A percentile compares a stretch with the other conserved stretches of the same genome.
These are phyloP conservation scores for Leptographium wingfieldii DNA, from an alignment of 2,329 filamentous ascomycete genomes.

Conservation along the genomic window DNA sequence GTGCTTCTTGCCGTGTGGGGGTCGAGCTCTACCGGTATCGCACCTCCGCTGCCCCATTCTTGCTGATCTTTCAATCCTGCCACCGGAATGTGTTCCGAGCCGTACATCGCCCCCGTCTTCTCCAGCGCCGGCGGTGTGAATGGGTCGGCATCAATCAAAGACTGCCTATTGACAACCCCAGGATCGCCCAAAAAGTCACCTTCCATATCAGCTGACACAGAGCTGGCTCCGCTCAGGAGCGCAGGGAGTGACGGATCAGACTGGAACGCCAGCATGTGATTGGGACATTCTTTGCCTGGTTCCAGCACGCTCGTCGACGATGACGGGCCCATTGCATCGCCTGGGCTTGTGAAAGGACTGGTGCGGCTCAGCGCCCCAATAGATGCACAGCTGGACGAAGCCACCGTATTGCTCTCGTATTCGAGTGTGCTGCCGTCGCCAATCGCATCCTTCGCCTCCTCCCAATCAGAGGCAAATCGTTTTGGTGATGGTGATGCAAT, in stretches of 20 bases:
- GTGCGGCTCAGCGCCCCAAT: constrained; percentile 30
- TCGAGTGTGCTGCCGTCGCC: not conserved
- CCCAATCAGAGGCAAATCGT: not conserved
- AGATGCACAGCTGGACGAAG: constrained; percentile 41
- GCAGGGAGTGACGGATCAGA: constrained; percentile 53
- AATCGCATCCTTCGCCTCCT: constrained; percentile 4
- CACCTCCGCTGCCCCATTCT: constrained; percentile 10
- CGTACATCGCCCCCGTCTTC: constrained; percentile 36
- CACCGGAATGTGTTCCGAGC: constrained; percentile 28
- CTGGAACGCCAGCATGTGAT: constrained; percentile 40
- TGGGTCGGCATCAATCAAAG: constrained; percentile 39
- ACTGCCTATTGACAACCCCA: constrained; percentile 29
- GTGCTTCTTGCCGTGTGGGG: constrained; percentile 8
- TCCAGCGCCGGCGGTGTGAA: constrained; percentile 38
- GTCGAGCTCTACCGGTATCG: constrained; percentile 18
- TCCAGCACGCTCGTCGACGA: constrained; percentile 1
- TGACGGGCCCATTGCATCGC: constrained; percentile 31
- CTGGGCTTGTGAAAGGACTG: constrained; percentile 40
- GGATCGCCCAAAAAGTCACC: constrained; percentile 44
- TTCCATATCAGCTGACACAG: constrained; percentile 49
- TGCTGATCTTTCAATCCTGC: constrained; percentile 16
- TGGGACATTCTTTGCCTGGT: constrained; percentile 25
- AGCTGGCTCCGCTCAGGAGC: constrained; percentile 50
- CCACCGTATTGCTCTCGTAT: constrained; percentile 27
- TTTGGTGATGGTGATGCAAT: not conserved